A percentile compares a stretch with the other conserved stretches of the same genome.
Evolutionary conservation across 345 rosid genomes (phyloP).

Genomic region (Euphorbia tirucalli): DNA sequence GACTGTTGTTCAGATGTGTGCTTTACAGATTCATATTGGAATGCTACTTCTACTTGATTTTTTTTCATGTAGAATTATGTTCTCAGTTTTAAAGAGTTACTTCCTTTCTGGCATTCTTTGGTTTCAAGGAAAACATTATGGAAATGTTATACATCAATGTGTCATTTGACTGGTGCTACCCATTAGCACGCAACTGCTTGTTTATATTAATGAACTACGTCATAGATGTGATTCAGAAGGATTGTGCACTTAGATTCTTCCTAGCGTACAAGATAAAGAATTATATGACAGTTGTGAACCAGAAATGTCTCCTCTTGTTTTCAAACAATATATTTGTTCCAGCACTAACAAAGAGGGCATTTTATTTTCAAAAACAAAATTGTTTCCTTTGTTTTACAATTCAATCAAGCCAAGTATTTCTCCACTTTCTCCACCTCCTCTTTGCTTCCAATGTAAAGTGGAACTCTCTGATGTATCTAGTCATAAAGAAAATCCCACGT

Average conservation of each 20-base stretch:
- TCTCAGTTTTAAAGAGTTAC: neutral
- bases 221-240: neutral
- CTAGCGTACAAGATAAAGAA: neutral
- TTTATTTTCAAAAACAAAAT: conserved; percentile 28
- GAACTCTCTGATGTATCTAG: conserved; percentile 90
- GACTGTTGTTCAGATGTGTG: neutral
- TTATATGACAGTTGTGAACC: neutral
- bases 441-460: conserved; percentile 82
- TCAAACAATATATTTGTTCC: conserved; percentile 12
- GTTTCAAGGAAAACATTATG: neutral
- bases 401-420: conserved; percentile 72
- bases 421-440: conserved; percentile 93
- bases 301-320: conserved; percentile 3
- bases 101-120: neutral
- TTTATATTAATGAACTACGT: neutral
- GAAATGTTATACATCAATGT: neutral
- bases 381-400: conserved; percentile 21
- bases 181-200: neutral
- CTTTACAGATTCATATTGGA: neutral
- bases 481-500: neutral
- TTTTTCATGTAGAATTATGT: neutral
- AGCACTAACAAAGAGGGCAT: conserved; percentile 1
- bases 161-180: neutral
- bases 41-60: neutral
- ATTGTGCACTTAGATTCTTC: neutral